Evolutionary conservation across 768 basidiomycete species (phyloP).

Genomic region (Lentinus brumalis): DNA sequence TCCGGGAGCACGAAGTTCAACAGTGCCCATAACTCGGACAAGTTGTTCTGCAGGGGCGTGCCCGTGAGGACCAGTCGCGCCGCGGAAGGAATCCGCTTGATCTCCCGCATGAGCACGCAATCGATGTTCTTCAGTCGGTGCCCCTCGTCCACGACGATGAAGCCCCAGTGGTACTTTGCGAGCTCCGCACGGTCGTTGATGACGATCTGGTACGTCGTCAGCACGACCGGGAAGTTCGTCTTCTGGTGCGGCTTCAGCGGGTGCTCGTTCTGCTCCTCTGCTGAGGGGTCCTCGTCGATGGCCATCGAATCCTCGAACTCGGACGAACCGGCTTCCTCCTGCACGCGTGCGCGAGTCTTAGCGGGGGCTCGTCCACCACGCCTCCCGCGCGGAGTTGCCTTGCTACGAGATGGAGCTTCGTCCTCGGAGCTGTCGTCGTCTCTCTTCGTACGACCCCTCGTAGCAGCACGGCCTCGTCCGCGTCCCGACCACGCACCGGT

Average conservation of each 20-base stretch:
- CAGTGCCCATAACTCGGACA: conserved; percentile 92
- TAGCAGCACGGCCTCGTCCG: not conserved
- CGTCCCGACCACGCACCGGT: not conserved
- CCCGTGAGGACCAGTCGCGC: conserved; percentile 94
- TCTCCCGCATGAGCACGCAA: conserved; percentile 86
- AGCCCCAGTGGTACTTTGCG: conserved; percentile 74
- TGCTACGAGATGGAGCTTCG: not conserved
- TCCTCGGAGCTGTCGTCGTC: conserved; percentile 14
- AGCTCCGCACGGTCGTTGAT: conserved; percentile 78
- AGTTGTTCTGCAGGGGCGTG: conserved; percentile 95
- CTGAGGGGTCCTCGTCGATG: conserved; percentile 10
- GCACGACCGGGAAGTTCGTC: conserved; percentile 69
- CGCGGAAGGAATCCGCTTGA: conserved; percentile 82
- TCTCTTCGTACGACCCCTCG: not conserved
- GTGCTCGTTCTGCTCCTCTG: conserved; percentile 12
- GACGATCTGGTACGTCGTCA: conserved; percentile 93
- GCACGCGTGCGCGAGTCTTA: not conserved
- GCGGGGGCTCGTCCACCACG: not conserved
- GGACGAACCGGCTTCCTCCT: conserved; percentile 13
- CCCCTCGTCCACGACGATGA: conserved; percentile 96
- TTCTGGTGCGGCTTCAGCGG: conserved; percentile 33
- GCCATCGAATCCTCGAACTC: conserved; percentile 17
- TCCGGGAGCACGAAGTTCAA: conserved; percentile 96
- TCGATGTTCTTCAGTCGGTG: conserved; percentile 95
- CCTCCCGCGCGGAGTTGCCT: not conserved